Percentiles rank a stretch among this genome's conserved stretches.
Conservation (phyloP, 768 basidiomycete genomes). For the Rubroboletus satanas region DNA sequence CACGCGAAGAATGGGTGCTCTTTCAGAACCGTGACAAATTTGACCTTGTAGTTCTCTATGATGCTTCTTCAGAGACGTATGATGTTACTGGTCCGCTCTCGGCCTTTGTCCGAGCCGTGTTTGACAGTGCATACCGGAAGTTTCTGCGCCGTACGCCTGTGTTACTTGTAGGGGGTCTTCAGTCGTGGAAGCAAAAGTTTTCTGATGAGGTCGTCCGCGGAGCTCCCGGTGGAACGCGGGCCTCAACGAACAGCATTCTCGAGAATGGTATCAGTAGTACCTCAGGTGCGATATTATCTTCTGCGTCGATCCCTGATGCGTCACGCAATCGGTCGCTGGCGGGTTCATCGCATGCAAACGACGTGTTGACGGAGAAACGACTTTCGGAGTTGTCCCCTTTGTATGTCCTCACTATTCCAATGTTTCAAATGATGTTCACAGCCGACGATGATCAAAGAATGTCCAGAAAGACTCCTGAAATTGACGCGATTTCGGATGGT, state of each 20-base stretch:
- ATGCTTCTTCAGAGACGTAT: slow-evolving; percentile 55
- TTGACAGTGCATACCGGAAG: slow-evolving; percentile 68
- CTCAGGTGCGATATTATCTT: slow-evolving; percentile 23
- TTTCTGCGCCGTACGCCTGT: slow-evolving; percentile 73
- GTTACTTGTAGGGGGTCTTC: slow-evolving; percentile 79
- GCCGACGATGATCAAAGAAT: slow-evolving; percentile 12
- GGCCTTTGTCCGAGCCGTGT: slow-evolving; percentile 63
- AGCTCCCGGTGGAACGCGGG: slow-evolving; percentile 14
- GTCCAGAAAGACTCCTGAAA: slow-evolving; percentile 11
- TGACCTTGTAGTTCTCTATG: slow-evolving; percentile 85
- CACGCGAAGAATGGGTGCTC: slow-evolving; percentile 63
- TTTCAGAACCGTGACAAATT: slow-evolving; percentile 86
- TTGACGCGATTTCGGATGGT: slow-evolving; percentile 12
- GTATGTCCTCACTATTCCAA: slow-evolving; percentile 17
- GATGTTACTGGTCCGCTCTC: slow-evolving; percentile 53
- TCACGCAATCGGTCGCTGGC: slow-evolving; percentile 13
- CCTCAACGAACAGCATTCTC: slow-evolving; percentile 15
- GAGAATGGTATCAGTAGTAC: slow-evolving; percentile 28
- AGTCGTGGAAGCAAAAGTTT: slow-evolving; percentile 70
- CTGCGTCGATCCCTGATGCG: slow-evolving; percentile 14
- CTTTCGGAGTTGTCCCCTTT: slow-evolving; percentile 14
- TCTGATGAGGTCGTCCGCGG: slow-evolving; percentile 38
- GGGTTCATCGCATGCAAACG: slow-evolving; percentile 13
- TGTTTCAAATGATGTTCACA: slow-evolving; percentile 10
- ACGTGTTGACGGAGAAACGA: slow-evolving; percentile 16